Percentiles rank a stretch among this genome's conserved stretches.
phyloP scores from a whole-genome alignment of 345 rosid genomes.

The Angophora floribunda region DNA sequence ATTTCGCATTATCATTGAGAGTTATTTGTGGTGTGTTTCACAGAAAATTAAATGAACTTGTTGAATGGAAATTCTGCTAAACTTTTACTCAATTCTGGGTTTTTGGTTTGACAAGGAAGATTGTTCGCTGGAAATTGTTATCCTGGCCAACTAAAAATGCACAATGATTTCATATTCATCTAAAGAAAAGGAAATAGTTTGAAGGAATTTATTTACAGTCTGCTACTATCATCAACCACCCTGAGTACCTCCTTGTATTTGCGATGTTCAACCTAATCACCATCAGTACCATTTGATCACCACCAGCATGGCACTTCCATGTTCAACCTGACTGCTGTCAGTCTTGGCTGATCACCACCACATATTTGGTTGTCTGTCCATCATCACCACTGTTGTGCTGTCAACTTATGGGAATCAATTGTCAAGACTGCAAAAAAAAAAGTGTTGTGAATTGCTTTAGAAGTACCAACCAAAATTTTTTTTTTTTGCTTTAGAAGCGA shows the following conservation, averaged over 20 bases:
- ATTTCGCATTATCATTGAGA: neutral
- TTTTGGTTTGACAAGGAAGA: neutral
- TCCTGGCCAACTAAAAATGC: neutral
- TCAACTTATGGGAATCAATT: neutral
- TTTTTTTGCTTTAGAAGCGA: neutral
- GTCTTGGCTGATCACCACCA: neutral
- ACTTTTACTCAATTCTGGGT: neutral
- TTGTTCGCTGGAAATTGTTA: neutral
- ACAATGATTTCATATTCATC: neutral
- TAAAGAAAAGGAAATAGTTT: neutral
- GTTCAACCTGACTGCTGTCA: neutral
- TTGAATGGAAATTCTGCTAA: neutral
- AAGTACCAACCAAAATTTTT: neutral
- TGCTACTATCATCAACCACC: neutral
- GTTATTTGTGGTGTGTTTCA: neutral
- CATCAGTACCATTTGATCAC: neutral
- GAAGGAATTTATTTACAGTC: neutral
- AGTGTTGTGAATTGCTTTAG: neutral
- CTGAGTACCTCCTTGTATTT: neutral
- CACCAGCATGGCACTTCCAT: neutral
- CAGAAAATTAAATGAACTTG: neutral
- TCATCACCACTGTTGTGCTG: neutral
- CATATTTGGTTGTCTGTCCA: neutral
- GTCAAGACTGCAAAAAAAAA: neutral
- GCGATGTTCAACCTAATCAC: neutral